Evolutionary conservation across 2,329 filamentous ascomycete genomes (phyloP), one percentile per base, ranked within the genome.

Genomic region (Phaeosphaeria sp.): DNA sequence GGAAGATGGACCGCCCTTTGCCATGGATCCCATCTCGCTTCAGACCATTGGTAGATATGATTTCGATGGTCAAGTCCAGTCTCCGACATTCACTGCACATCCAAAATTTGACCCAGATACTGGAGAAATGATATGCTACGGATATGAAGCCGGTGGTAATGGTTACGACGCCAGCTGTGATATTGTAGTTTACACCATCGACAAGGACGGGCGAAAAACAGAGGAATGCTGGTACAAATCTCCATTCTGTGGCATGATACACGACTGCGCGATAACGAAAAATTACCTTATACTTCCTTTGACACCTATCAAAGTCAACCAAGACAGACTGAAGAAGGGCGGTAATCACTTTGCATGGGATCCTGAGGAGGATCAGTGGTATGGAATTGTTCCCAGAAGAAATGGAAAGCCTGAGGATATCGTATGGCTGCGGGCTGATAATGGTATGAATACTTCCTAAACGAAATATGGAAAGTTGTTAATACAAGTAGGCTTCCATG

Each of bases 341-440:
- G 77, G 77, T 3, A 76, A 79, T 50, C 75, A 79, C 52, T 79
- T 77, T 62, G 76, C 77, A 0, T 79, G 75, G 74, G 72, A 76
- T 47, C 81, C 83, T 0, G 73, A 83, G 2, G 83, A 85, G 66
- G 83, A 85, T 63, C 83, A 85, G 65, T 82, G 80, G 72, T 86
- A 85, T 60, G 84, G 82, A 0, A 74, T 86, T 15, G 82, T 85
- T 2, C 83, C 83, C 2, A 76, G 84, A 7, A 70, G 80, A 2
- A 80, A 80, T 2, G 83, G 78, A 0, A 84, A 82, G 61, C 77
- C 79, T 0, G 82, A 83, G 58, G 84, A 86, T 67, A 82, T 85
- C 43, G 71, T 81, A 0, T 85, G 83, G 83, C 78, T 84, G 50
- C 68, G 81, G 23, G 80, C 81, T 9, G 79, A 82, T 49, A 85